Evolutionary conservation across 306 rosid genomes (phyloP), one percentile per base, ranked within the genome.

Genomic region (Vachellia collinsii): DNA sequence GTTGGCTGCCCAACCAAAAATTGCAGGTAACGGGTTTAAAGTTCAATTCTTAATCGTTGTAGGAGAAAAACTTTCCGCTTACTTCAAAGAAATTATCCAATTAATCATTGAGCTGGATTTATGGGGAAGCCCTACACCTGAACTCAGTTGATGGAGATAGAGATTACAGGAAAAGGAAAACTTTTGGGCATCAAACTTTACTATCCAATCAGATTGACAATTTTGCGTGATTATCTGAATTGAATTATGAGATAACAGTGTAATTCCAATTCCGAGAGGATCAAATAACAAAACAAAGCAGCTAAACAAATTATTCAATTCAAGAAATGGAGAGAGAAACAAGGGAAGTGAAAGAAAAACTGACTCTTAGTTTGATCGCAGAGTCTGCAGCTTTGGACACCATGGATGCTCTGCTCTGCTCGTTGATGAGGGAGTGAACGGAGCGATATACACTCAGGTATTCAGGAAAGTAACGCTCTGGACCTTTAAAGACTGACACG

Each of bases 331-430:
- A 41, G 59, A 0, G 53, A 47, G 53, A 29, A 58, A 20, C 72
- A 75, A 59, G 76, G 70, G 23, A 37, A 22, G 16, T 7, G 36
- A 66, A 65, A 73, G 85, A 81, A 80, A 81, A 77, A 87, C 97
- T 80, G 76, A 94, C 97, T 72, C 79, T 82, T 78, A 74, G 81
- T 73, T 81, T 76, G 61, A 75, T 50, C 39, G 84, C 80, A 79
- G 92, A 85, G 83, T 94, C 95, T 63, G 80, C 64, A 11, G 92
- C 88, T 78, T 84, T 88, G 91, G 94, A 86, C 54, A 80, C 91
- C 90, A 90, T 88, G 82, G 90, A 70, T 64, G 78, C 76, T 71
- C 83, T 70, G 68, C 50, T 65, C 46, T 51, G 79, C 46, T 39
- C 34, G 77, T 65, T 74, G 81, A 79, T 50, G 74, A n/a, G 64